Base-by-base conservation (phyloP, 352 stramenopile genomes). In the Pythium folliculosum region DNA sequence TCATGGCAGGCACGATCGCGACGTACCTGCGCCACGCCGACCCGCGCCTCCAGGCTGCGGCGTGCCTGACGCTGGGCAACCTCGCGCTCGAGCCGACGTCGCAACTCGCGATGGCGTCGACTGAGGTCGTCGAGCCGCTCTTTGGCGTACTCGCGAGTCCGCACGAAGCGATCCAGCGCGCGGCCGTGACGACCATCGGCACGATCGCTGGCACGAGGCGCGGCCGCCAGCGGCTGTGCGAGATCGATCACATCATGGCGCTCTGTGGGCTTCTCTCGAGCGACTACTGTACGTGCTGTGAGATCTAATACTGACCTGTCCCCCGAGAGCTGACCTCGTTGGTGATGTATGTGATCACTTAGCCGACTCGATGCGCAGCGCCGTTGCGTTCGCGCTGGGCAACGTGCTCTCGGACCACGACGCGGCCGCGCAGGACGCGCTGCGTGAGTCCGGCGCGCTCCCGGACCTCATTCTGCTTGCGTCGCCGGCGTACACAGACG, bases 381-480 rank as follows among this genome's bases (percentile, higher is more conserved):
- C 73, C 22, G 76, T 77, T 22, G 81, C 84, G 12, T 92, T 91
- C 61, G 78, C 84, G 3, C 61, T 92, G 16, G 84, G 84, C 50
- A 92, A 91, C 63, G 68, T 90, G 4, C 67, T 92, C 13, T 82
- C 82, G 35, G 81, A 75, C 48, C 72, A 75, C 37, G 81, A 92
- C 44, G 84, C 83, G 35, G 65, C 74, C 1, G 76, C 75, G 9
- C 84, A 92, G 27, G 84, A 92, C 43, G 64, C 75, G 19, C 51
- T 91, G 47, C 79, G 81, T 1, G 81, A 89, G 57, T 86, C 68
- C 50, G 84, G 81, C 13, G 82, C 68, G 10, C 70, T 92, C 16
- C 71, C 81, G 0, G 74, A 79, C 51, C 74, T 92, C 21, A 80
- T 91, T 49, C 53, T 90, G 69, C 62, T 92, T 30, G 63, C 89